Evolutionary conservation across 73 alveolate species (phyloP).

Genomic region (Paramecium tetraurelia): DNA sequence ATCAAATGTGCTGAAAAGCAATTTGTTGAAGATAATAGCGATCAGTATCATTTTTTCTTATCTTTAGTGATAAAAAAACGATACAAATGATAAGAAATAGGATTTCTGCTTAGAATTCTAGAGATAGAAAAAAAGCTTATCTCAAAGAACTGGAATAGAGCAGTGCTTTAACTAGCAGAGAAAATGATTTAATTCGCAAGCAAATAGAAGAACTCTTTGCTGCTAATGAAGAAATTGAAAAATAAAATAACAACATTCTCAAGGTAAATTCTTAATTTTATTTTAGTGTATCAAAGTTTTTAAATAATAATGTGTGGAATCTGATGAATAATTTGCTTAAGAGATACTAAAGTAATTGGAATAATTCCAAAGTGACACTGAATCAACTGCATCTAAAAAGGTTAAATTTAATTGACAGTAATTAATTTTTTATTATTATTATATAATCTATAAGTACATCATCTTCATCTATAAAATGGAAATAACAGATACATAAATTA

Average conservation of each 20-base stretch:
- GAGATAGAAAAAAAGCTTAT: constrained; percentile 63
- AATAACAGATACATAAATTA: too few relatives aligned
- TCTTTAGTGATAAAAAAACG: constrained; percentile 31
- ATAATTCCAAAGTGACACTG: not conserved
- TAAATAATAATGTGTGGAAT: not conserved
- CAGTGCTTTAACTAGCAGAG: not conserved
- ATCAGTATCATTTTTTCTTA: not conserved
- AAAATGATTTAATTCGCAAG: not conserved
- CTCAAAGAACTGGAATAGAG: constrained; percentile 50
- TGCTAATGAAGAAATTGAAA: not conserved
- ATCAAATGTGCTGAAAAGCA: not conserved
- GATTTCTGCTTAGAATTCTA: constrained; percentile 56
- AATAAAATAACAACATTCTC: not conserved
- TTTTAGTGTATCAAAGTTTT: not conserved
- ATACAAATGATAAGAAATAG: constrained; percentile 62
- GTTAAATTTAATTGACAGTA: not conserved
- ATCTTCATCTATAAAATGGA: too few relatives aligned
- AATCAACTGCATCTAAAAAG: not conserved
- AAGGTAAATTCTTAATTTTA: not conserved
- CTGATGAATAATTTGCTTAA: not conserved
- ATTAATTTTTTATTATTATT: not conserved
- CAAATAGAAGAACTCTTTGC: not conserved
- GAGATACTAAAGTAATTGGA: not conserved
- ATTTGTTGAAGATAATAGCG: not conserved
- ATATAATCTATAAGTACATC: not conserved